phyloP scores from a whole-genome alignment of 768 basidiomycete species.

The Tulasnella sp. region DNA sequence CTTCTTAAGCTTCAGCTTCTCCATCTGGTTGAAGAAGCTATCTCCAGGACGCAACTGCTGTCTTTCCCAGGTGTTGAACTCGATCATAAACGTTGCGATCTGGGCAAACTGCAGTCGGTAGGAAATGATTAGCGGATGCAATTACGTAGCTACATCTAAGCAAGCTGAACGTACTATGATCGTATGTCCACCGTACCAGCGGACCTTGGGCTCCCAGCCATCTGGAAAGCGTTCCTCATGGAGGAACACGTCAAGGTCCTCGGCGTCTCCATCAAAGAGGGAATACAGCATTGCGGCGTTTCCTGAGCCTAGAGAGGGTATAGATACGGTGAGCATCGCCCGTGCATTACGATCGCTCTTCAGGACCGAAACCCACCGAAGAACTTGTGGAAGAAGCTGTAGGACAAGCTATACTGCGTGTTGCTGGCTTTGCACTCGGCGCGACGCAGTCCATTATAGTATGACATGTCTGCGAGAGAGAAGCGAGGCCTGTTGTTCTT shows the following conservation, averaged over 20 bases:
- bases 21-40: background rate
- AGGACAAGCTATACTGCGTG: slow-evolving; percentile 45
- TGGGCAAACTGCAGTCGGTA: background rate
- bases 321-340: background rate
- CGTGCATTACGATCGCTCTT: no score
- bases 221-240: slow-evolving; percentile 62
- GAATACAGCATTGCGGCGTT: slow-evolving; percentile 50
- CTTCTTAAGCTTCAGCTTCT: background rate
- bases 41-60: slow-evolving; percentile 3
- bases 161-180: slow-evolving; percentile 28
- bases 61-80: background rate
- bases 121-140: background rate
- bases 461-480: slow-evolving; percentile 53
- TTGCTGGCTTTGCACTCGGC: slow-evolving; percentile 48
- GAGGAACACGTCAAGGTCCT: slow-evolving; percentile 49
- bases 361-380: slow-evolving; percentile 45
- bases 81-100: background rate
- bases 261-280: slow-evolving; percentile 56
- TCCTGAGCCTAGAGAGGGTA: slow-evolving; percentile 51
- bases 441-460: slow-evolving; percentile 52
- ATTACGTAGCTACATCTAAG: no score
- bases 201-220: slow-evolving; percentile 58
- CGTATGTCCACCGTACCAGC: slow-evolving; percentile 50
- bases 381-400: slow-evolving; percentile 41
- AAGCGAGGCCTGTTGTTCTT: slow-evolving; percentile 47